Percentiles rank a stretch among this genome's conserved stretches.
These are phyloP conservation scores for Stachybotrys chlorohalonatus DNA, from an alignment of 2,329 filamentous ascomycete genomes.

Conservation along the genomic window DNA sequence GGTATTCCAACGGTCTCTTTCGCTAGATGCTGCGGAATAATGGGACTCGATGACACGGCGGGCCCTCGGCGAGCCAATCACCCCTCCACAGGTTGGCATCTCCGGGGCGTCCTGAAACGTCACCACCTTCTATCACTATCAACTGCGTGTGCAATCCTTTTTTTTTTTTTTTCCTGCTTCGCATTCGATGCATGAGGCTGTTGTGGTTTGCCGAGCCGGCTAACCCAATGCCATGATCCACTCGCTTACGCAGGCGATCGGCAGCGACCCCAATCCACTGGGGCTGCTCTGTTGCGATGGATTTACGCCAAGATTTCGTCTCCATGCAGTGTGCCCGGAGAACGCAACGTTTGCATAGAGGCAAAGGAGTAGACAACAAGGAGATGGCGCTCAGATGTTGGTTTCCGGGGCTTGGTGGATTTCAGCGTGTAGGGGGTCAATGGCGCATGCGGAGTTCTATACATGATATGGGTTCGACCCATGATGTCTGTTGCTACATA, in stretches of 20 bases:
- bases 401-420: not conserved
- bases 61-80: not conserved
- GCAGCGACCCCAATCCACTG: not conserved
- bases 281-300: not conserved
- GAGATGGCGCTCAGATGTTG: not conserved
- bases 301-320: not conserved
- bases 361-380: not conserved
- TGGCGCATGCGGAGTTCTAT: not conserved
- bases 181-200: not conserved
- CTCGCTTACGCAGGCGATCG: not conserved
- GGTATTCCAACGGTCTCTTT: not conserved
- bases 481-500: not conserved
- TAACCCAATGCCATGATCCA: not conserved
- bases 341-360: not conserved
- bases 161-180: not conserved
- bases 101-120: not conserved
- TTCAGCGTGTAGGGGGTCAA: not conserved
- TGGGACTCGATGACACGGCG: conserved; percentile 1
- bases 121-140: not conserved
- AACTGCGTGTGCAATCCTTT: not conserved
- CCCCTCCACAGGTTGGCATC: not conserved
- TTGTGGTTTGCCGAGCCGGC: not conserved
- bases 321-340: not conserved
- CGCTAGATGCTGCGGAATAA: not conserved
- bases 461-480: not conserved